Conservation (phyloP, 192 early-diverging fungal genomes). For the Backusella psychrophila region DNA sequence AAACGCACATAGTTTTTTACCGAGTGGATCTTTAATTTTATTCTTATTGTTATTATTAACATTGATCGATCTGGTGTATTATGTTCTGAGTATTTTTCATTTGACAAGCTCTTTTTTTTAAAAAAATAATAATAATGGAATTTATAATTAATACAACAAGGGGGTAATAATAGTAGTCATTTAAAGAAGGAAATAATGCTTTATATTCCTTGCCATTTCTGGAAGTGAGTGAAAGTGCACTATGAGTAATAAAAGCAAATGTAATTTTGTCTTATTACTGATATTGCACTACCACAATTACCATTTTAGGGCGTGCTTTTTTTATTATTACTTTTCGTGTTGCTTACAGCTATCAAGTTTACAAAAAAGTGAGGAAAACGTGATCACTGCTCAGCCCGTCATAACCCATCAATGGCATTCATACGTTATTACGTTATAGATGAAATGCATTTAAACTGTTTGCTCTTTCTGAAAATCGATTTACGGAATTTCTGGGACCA, state of each 20-base stretch:
- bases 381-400: background rate
- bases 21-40: background rate
- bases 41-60: background rate
- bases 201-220: background rate
- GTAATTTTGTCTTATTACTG: background rate
- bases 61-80: background rate
- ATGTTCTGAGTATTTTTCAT: background rate
- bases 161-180: background rate
- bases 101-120: background rate
- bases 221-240: background rate
- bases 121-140: background rate
- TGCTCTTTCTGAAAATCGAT: background rate
- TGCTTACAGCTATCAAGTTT: background rate
- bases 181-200: background rate
- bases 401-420: background rate
- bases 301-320: background rate
- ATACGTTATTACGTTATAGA: background rate
- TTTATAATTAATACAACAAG: background rate
- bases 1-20: background rate
- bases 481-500: background rate
- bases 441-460: background rate
- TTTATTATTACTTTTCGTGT: background rate
- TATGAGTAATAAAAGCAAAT: slow-evolving; percentile 8
- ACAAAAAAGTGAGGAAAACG: background rate
- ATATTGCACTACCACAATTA: background rate